Base-by-base conservation (phyloP, 2,329 filamentous ascomycete species). In the Cercospora beticola region DNA sequence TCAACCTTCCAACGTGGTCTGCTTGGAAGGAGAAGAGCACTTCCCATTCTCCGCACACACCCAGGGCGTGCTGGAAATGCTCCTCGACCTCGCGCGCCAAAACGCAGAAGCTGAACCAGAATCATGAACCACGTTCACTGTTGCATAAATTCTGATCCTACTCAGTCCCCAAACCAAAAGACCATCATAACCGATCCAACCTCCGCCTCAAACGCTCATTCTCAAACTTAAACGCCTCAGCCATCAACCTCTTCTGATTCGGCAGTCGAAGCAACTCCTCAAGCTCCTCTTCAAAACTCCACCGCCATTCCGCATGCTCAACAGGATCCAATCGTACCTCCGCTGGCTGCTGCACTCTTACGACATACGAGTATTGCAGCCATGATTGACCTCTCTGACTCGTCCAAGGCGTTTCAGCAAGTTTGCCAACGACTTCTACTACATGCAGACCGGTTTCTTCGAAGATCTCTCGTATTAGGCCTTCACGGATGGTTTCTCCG, bases 1-100 rank as follows among this genome's bases (percentile, higher is more conserved):
- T 14, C 72, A 76, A n/a, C 70, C 73, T 10, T 75, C 76, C n/a
- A 80, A 80, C 66, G 75, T 80, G 66, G 78, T 77, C 59, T 80
- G 79, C 62, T 65, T 81, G 58, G 77, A 77, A 23, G 73, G 76
- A n/a, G 72, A 74, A 9, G 62, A 75, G 28, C 67, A 73, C 0
- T 70, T 70, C 30, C 70, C 72, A 58, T 76, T 81, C 49, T 73
- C 65, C 5, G 63, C 72, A 3, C 59, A 69, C 14, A 78, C 80
- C 61, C 69, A 72, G 49, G 64, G 65, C 10, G 70, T 76, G 3
- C 28, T 81, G 40, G 67, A 74, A 9, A 78, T 77, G 74, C 77
- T 81, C 63, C 69, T 80, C 30, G 69, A 69, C 10, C 12, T 73
- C 21, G 74, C 74, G 16, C 70, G 68, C 52, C 30, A 66, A 43